Evolutionary conservation across 208 protist species (phyloP).

Genomic region (Tritrichomonas foetus): DNA sequence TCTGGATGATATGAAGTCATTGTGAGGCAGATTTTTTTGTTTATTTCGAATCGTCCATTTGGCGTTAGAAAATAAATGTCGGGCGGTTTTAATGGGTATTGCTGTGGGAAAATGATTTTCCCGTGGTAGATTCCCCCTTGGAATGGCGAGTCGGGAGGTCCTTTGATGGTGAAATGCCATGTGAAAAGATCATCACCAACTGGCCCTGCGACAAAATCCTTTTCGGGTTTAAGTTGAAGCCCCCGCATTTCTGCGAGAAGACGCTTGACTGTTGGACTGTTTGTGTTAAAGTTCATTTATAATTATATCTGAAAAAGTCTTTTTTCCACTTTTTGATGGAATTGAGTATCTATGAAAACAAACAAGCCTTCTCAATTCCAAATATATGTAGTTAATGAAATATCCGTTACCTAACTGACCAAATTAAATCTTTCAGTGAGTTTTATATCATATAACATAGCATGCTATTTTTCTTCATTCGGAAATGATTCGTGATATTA

Average conservation of each 20-base stretch:
- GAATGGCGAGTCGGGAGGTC: constrained; percentile 74
- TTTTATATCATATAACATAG: too few relatives aligned
- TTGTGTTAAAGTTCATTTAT: neutral
- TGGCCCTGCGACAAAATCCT: constrained; percentile 58
- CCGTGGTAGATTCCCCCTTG: constrained; percentile 87
- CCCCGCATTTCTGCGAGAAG: neutral
- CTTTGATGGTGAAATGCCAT: constrained; percentile 93
- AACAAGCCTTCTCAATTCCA: too few relatives aligned
- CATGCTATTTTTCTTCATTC: too few relatives aligned
- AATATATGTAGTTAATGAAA: too few relatives aligned
- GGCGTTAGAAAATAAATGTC: constrained; percentile 69
- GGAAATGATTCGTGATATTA: too few relatives aligned
- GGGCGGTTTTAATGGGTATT: constrained; percentile 89
- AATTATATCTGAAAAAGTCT: too few relatives aligned
- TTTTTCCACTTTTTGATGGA: too few relatives aligned
- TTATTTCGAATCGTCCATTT: constrained; percentile 69
- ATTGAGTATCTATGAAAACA: too few relatives aligned
- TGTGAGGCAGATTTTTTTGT: constrained; percentile 71
- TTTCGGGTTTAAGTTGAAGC: neutral
- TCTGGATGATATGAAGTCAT: constrained; percentile 57
- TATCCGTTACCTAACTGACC: too few relatives aligned
- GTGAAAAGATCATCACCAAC: constrained; percentile 88
- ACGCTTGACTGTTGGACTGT: neutral
- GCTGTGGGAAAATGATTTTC: constrained; percentile 71
- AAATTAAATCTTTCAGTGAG: too few relatives aligned